Percentiles rank a stretch among this genome's conserved stretches.
These are phyloP conservation scores for Penicillium brasilianum DNA, from an alignment of 2,329 filamentous ascomycete genomes.

Conservation along the genomic window DNA sequence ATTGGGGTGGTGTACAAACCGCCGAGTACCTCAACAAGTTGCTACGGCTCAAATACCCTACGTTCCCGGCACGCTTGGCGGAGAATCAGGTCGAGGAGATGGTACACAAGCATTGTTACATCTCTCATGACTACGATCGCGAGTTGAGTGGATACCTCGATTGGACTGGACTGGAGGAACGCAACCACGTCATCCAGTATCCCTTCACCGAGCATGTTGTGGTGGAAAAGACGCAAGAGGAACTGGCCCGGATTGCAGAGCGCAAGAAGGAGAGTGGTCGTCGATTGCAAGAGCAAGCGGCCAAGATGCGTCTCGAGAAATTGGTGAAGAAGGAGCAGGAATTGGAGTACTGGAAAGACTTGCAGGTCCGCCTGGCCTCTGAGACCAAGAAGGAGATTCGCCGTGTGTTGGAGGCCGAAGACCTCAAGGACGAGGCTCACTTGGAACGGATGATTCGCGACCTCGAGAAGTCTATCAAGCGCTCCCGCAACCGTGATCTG, in stretches of 20 bases:
- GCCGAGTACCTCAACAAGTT: constrained; percentile 92
- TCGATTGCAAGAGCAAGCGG: constrained; percentile 90
- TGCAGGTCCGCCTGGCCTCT: constrained; percentile 73
- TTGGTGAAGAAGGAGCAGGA: constrained; percentile 95
- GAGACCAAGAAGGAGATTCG: constrained; percentile 91
- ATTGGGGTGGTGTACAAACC: constrained; percentile 91
- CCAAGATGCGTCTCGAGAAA: constrained; percentile 95
- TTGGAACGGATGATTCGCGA: constrained; percentile 86
- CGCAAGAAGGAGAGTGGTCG: constrained; percentile 93
- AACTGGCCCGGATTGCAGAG: constrained; percentile 86
- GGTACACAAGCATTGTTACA: constrained; percentile 85
- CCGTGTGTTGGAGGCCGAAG: constrained; percentile 83
- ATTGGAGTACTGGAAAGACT: constrained; percentile 86
- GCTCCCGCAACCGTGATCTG: constrained; percentile 90
- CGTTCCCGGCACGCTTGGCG: constrained; percentile 84
- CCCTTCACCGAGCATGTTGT: constrained; percentile 91
- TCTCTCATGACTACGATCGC: constrained; percentile 80
- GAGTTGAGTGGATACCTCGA: constrained; percentile 81
- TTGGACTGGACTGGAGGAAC: constrained; percentile 88
- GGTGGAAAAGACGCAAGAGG: constrained; percentile 90
- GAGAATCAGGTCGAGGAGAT: constrained; percentile 86
- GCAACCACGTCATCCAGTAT: constrained; percentile 88
- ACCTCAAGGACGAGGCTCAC: constrained; percentile 87
- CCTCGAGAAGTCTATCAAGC: constrained; percentile 86
- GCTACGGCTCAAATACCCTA: constrained; percentile 87